Base-by-base conservation (phyloP, 2,329 filamentous ascomycete genomes). In the Tolypocladium ophioglossoides region DNA sequence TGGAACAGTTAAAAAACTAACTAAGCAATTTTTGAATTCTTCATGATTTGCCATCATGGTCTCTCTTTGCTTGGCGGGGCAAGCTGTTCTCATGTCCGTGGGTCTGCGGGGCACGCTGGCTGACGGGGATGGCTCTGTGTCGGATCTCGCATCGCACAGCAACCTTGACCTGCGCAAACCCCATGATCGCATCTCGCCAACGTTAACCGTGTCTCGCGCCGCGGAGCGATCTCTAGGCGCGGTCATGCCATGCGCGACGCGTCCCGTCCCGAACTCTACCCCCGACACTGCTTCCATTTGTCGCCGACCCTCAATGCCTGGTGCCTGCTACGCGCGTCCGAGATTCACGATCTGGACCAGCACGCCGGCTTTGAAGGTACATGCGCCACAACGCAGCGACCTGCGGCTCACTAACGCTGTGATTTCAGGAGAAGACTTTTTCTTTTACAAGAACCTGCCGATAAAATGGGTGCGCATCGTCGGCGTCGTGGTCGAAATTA, bases 391-490 rank as follows among this genome's bases (percentile, higher is more conserved):
- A 32, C 44, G 44, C 27, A 44, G 22, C 41, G 20, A 34, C 22
- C 12, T 16, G 40, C 18, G 11, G 9, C 48, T 8, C 22, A n/a
- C 20, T 47, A 37, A 16, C 14, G 0, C 5, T 20, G 16, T 7
- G 4, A 2, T 12, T 34, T 5, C 24, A 71, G 75, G 75, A 50
- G 78, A 82, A 62, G 72, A 78, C 58, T 73, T 85, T 37, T 85
- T 77, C 65, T 90, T 91, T 68, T 77, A 84, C 70, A 69, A 76
- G 51, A 91, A 91, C 67, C 83, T 91, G 60, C 88, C 88, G 0
- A 82, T 92, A 61, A 82, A 83, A 76, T 91, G 85, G 80, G 80
- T 88, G 52, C 83, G 85, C 57, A 68, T 91, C 35, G 78, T 83
- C 9, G 89, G 89, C 34, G 69, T 90, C 10, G 77, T 92, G 24